Evolutionary conservation across 1,284 basidiomycete genomes (phyloP).

Genomic region (Cryptococcus floricola): DNA sequence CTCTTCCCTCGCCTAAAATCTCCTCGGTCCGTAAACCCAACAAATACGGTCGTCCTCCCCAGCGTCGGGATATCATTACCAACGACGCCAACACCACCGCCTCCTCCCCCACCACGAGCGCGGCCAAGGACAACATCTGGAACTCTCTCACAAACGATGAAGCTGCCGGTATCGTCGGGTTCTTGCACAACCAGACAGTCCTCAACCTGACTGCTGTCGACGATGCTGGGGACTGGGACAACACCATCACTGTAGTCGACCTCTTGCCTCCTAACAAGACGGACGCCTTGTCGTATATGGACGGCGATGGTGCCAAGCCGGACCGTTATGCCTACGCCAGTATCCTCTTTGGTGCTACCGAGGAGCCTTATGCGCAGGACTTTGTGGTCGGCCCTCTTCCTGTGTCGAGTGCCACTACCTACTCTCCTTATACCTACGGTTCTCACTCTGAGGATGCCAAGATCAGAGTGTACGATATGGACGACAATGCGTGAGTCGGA

Average conservation of each 20-base stretch:
- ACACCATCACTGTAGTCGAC: constrained; percentile 36
- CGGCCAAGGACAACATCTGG: constrained; percentile 38
- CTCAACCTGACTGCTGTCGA: constrained; percentile 40
- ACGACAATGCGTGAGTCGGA: constrained; percentile 11
- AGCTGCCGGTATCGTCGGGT: constrained; percentile 28
- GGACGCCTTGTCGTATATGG: constrained; percentile 27
- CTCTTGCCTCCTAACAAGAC: constrained; percentile 37
- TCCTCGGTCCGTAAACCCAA: constrained; percentile 8
- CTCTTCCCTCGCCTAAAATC: constrained; percentile 11
- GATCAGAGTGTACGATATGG: constrained; percentile 25
- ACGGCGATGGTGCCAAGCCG: constrained; percentile 21
- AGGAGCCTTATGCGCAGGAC: constrained; percentile 40
- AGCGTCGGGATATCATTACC: constrained; percentile 2
- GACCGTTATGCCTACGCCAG: constrained; percentile 30
- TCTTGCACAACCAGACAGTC: constrained; percentile 25
- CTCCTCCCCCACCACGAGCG: constrained; percentile 19
- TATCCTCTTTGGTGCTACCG: constrained; percentile 31
- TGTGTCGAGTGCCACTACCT: constrained; percentile 8
- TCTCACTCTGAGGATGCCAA: constrained; percentile 19
- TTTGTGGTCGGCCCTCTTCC: constrained; percentile 41
- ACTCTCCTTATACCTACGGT: constrained; percentile 17
- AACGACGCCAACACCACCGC: constrained; percentile 13
- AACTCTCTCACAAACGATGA: constrained; percentile 29
- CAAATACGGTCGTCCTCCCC: constrained; percentile 1
- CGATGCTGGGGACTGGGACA: constrained; percentile 37